Conservation (phyloP, 1,284 basidiomycete genomes). For the Fomes fomentarius region DNA sequence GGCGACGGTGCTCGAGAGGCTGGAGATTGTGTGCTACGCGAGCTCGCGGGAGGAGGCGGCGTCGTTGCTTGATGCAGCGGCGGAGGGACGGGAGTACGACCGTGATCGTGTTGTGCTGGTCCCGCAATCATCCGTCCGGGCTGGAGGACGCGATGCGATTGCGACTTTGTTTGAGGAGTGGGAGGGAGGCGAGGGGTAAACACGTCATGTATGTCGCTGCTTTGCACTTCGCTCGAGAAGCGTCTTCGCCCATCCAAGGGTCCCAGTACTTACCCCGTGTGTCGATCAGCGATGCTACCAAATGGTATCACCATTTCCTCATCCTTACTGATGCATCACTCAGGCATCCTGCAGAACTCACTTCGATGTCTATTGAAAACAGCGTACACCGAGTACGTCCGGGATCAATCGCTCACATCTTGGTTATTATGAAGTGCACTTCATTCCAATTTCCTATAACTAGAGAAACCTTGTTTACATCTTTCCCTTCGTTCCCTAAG, state of each 20-base stretch:
- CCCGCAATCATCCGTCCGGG: slow-evolving; percentile 1
- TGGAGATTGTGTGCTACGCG: slow-evolving; percentile 33
- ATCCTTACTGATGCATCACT: no score
- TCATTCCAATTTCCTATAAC: no score
- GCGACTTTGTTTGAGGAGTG: slow-evolving; percentile 18
- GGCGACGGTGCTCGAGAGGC: slow-evolving; percentile 29
- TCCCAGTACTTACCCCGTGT: no score
- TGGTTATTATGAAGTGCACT: no score
- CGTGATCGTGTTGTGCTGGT: slow-evolving; percentile 18
- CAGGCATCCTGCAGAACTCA: no score
- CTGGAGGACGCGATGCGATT: slow-evolving; percentile 12
- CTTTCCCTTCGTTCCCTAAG: no score
- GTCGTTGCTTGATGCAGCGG: slow-evolving; percentile 5
- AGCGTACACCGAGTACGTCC: no score
- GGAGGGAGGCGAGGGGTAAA: background rate
- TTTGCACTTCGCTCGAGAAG: background rate
- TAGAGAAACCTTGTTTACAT: no score
- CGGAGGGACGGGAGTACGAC: slow-evolving; percentile 10
- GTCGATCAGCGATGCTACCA: no score
- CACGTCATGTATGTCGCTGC: background rate
- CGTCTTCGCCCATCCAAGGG: background rate
- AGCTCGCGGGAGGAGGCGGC: slow-evolving; percentile 11
- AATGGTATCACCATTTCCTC: no score
- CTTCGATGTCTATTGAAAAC: no score
- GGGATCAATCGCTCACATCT: no score